These are phyloP conservation scores for Aspergillus sojae DNA, from an alignment of 2,329 filamentous ascomycete genomes.

Conservation along the genomic window DNA sequence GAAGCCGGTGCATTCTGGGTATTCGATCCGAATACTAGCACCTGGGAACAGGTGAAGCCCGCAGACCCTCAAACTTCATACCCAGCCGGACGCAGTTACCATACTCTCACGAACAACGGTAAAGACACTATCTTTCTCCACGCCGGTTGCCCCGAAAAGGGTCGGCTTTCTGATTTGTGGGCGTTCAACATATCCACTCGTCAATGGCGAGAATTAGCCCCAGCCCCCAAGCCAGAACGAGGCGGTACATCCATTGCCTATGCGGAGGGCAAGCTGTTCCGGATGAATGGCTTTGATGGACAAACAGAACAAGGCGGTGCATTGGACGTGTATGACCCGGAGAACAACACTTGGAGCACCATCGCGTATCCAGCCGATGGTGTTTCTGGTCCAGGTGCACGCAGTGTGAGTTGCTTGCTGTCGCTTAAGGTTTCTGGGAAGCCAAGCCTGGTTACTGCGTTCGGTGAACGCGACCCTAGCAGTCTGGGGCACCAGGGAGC, in stretches of 20 bases:
- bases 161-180: conserved; percentile 73
- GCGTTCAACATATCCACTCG: conserved; percentile 68
- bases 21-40: conserved; percentile 65
- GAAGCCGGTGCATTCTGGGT: conserved; percentile 76
- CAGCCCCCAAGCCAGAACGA: conserved; percentile 67
- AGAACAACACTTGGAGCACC: conserved; percentile 43
- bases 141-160: conserved; percentile 69
- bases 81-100: conserved; percentile 72
- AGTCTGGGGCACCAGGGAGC: conserved; percentile 57
- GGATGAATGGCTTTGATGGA: conserved; percentile 81
- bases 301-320: conserved; percentile 68
- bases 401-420: conserved; percentile 55
- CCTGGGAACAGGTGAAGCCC: conserved; percentile 69
- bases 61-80: conserved; percentile 46
- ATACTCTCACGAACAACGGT: conserved; percentile 63
- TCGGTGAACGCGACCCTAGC: conserved; percentile 58
- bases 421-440: conserved; percentile 41
- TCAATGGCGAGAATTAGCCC: conserved; percentile 68
- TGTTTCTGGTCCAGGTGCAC: conserved; percentile 47
- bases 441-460: conserved; percentile 51
- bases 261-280: conserved; percentile 66
- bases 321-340: conserved; percentile 62
- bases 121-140: conserved; percentile 74
- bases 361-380: conserved; percentile 44
- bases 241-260: conserved; percentile 70